Conservation (phyloP, 768 basidiomycete genomes). For the Suillus paluster region DNA sequence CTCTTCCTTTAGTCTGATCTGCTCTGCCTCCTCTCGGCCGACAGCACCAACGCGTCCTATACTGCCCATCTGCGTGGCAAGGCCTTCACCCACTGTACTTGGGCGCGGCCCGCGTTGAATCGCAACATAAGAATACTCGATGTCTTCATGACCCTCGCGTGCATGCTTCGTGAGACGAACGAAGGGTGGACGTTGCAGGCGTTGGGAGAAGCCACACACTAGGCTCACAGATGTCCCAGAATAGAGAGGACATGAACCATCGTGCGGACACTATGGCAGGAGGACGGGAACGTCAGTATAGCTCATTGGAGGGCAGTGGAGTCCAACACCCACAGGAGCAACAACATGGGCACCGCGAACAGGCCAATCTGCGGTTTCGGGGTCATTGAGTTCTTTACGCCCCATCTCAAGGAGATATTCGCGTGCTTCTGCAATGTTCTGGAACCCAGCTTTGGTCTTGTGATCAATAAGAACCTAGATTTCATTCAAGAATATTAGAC, state of each 20-base stretch:
- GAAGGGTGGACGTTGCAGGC: constrained; percentile 85
- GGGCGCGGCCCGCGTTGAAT: constrained; percentile 82
- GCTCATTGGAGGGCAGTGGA: constrained; percentile 3
- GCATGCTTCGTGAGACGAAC: constrained; percentile 89
- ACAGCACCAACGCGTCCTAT: constrained; percentile 36
- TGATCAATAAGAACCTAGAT: constrained; percentile 85
- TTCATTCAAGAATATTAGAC: constrained; percentile 11
- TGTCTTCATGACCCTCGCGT: constrained; percentile 82
- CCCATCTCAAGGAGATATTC: constrained; percentile 72
- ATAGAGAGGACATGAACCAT: constrained; percentile 79
- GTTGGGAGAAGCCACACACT: constrained; percentile 85
- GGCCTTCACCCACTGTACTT: constrained; percentile 1
- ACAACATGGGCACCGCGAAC: constrained; percentile 77
- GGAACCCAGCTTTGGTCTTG: constrained; percentile 74
- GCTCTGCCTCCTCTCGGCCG: constrained; percentile 35
- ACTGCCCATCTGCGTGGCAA: constrained; percentile 10
- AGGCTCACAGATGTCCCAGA: constrained; percentile 54
- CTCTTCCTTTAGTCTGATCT: constrained; percentile 18
- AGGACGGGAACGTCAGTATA: constrained; percentile 5
- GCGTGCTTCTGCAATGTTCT: constrained; percentile 76
- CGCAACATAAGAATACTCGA: constrained; percentile 89
- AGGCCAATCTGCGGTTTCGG: constrained; percentile 38
- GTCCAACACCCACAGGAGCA: constrained; percentile 70
- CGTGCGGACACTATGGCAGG: constrained; percentile 82
- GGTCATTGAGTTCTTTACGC: constrained; percentile 56